Evolutionary conservation across 257 asterid species (phyloP), one percentile per base, ranked within the genome.

Genomic region (Solanum tarapatanum): DNA sequence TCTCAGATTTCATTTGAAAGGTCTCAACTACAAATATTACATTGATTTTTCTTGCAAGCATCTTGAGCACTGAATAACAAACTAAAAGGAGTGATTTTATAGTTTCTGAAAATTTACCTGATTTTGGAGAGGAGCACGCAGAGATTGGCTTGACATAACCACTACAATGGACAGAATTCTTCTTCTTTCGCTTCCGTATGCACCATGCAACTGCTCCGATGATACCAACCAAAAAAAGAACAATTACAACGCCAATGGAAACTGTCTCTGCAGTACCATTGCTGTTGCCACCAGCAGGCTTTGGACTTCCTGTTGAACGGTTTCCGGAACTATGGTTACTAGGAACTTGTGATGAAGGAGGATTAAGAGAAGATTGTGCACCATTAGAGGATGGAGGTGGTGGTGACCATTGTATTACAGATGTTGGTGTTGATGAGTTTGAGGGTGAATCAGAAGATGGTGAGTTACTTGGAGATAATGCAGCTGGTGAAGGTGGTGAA

Each of bases 111-210:
- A 51, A 77, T 60, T 88, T 83, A 95, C 99, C 98, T 89, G 98
- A 92, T 90, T 76, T 45, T 33, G 93, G 93, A 84, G 98, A 93
- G 84, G 92, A 89, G 13, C 75, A 89, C 19, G 79, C 33, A 14
- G 96, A 92, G 45, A 93, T 91, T 79, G 99, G 96, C 90, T 93
- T 88, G 90, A 92, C 83, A 91, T 91, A 79, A 37, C 94, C 96
- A 51, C 89, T 92, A 84, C 79, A 92, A 48, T 82, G 88, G 69
- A 92, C 91, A 43, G 91, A 82, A 76, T 87, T 91, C 94, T 90
- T 94, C 91, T 92, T 95, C 93, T 94, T 96, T 84, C 90, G 89
- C 91, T 90, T 94, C 92, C 92, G 75, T 74, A 92, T 30, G 86
- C 92, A 92, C 90, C 92, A 96, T 75, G 88, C 93, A 37, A 64